A percentile compares a stretch with the other conserved stretches of the same genome.
Evolutionary conservation across 129 eudicot genomes (phyloP).

Genomic region (Ambrosia artemisiifolia): DNA sequence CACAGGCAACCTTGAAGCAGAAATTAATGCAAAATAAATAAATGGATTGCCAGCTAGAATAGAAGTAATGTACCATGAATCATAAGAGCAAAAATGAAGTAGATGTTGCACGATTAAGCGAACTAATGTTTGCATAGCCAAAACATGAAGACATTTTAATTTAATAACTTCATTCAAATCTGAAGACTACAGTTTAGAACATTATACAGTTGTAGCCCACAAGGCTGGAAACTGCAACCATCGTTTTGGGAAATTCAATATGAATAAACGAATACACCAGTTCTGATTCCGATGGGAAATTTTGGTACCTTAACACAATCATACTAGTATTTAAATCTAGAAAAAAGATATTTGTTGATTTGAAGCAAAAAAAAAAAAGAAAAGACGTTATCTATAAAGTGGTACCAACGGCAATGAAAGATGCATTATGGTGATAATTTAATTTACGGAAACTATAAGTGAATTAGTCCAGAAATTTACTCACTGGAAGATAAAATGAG

Average conservation of each 20-base stretch:
- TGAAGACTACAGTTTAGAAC: not conserved
- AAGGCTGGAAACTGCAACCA: not conserved
- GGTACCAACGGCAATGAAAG: not conserved
- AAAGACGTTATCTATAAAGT: not conserved
- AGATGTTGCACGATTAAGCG: conserved; percentile 3
- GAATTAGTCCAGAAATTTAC: conserved; percentile 25
- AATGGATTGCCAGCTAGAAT: not conserved
- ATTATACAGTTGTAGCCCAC: not conserved
- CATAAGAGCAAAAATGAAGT: not conserved
- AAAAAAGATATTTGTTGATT: not conserved
- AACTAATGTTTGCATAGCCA: not conserved
- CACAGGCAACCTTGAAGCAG: conserved; percentile 71
- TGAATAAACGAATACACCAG: conserved; percentile 3
- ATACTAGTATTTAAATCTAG: conserved; percentile 1
- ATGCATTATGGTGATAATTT: too few species aligned
- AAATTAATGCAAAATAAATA: conserved; percentile 5
- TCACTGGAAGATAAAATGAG: conserved; percentile 90
- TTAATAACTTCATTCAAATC: not conserved
- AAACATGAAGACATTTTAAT: not conserved
- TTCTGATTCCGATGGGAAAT: conserved; percentile 1
- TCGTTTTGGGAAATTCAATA: not conserved
- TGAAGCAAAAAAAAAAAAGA: conserved; percentile 3
- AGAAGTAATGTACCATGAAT: conserved; percentile 10
- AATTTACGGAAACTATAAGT: not conserved
- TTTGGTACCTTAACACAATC: conserved; percentile 12